Evolutionary conservation across 2,329 filamentous ascomycete genomes (phyloP), one percentile per base, ranked within the genome.

Genomic region (Venturiaceae sp.): DNA sequence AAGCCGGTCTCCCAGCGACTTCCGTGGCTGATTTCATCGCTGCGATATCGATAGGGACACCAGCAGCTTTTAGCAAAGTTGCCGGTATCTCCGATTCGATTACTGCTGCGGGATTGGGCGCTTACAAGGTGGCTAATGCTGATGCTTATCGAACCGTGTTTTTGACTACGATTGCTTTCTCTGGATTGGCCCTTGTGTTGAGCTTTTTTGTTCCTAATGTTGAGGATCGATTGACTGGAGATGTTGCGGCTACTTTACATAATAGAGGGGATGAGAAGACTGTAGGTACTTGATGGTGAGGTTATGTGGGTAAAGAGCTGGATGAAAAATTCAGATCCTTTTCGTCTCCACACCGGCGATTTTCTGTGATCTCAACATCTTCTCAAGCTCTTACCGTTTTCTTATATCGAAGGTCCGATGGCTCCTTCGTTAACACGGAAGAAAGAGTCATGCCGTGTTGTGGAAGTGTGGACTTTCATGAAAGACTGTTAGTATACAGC

Each of bases 81-180:
- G 69, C 70, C 0, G 70, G 68, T 2, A 69, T 76, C 26, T 73
- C 64, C 11, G 57, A 67, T 0, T 60, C 63, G n/a, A 67, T 76
- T 41, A 62, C 66, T 30, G 64, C 58, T 2, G 72, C 36, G 13
- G 60, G 60, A 2, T 4, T 23, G n/a, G 28, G 8, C 3, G 57
- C 60, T 16, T 61, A 61, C 58, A 39, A 61, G 50, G 19, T 56
- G 16, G 60, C 60, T 9, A 60, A 57, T 52, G 26, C 50, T 23
- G 37, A 53, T 53, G 60, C 60, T 19, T 61, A 61, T 41, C 14
- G 60, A n/a, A 61, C 60, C 9, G 57, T 61, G 3, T 61, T 26
- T 41, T 37, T 59, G 11, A n/a, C 23, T 11, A 59, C 55, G 1
- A 56, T 62, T 37, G 60, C 60, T 5, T 62, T 62, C 39, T 30